phyloP scores from a whole-genome alignment of 257 asterid species.

The Voacanga thouarsii region DNA sequence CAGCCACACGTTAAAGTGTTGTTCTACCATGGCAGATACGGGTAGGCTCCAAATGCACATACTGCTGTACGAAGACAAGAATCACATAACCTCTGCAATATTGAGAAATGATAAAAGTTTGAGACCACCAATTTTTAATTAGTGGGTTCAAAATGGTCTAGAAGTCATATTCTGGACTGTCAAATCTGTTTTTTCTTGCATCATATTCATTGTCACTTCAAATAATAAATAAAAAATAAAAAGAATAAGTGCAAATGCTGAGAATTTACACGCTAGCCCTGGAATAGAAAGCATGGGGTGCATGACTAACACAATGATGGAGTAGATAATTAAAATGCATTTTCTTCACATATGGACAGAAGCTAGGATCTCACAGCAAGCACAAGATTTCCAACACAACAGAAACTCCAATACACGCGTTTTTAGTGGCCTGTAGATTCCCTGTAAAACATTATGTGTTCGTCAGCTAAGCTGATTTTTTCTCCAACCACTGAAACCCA shows the following conservation, averaged over 20 bases:
- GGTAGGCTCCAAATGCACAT: not conserved
- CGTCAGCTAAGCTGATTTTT: constrained; percentile 39
- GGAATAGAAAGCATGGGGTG: not conserved
- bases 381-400: not conserved
- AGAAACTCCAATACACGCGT: not conserved
- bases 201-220: not conserved
- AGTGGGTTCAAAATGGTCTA: too few species aligned
- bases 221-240: too few species aligned
- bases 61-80: not conserved
- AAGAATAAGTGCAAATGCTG: too few species aligned
- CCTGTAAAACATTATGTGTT: constrained; percentile 43
- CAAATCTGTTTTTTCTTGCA: not conserved
- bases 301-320: not conserved
- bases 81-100: not conserved
- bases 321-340: not conserved
- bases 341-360: not conserved
- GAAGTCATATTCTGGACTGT: not conserved
- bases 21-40: not conserved
- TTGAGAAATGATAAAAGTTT: not conserved
- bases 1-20: not conserved
- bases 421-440: constrained; percentile 12
- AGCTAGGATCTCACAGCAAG: not conserved
- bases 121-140: too few species aligned
- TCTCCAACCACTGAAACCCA: constrained; percentile 77
- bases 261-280: not conserved